Evolutionary conservation across 306 rosid genomes (phyloP), one percentile per base, ranked within the genome.

Genomic region (Astragalus glycyphyllos): DNA sequence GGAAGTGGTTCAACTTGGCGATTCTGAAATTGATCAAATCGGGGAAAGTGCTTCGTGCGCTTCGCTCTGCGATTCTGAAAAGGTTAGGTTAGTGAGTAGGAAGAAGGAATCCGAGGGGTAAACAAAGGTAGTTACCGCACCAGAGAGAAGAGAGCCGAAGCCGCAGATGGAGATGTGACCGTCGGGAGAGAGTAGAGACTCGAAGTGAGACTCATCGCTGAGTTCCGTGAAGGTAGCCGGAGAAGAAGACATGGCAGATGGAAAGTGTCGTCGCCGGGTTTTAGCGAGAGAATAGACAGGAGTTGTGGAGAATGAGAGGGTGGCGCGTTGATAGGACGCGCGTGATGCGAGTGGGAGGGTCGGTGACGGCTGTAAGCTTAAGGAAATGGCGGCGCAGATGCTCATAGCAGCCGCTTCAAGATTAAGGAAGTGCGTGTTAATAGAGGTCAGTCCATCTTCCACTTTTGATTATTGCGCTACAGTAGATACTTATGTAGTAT

Each of bases 21-120:
- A 69, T 82, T 81, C 96, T 42, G 86, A 94, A 94, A 75, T 94
- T 84, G 45, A 80, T 48, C 81, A 90, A 86, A 20, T 87, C 88
- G 66, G 98, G 97, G 65, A 90, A 93, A 8, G 98, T 90, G 80
- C 92, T 90, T 80, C 96, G 76, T 12, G 98, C 94, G 68, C 98
- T 93, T 74, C 83, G 84, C 82, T 85, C 98, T 90, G 84, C 59
- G 17, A 45, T 20, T 15, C 5, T 47, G 0, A 68, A 37, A 57
- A 9, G 32, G 60, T 61, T 11, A 56, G 6, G 70, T 15, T 11
- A 79, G 56, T 4, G 74, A 71, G n/a, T 46, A 65, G 15, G 37
- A 29, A 2, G 6, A 4, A 8, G 59, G 53, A 16, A 11, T 0
- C 1, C 1, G 4, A 11, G n/a, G 57, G 2, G 20, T 12, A 16